These are phyloP conservation scores for Serendipita sp. DNA, from an alignment of 768 basidiomycete species.

Conservation along the genomic window DNA sequence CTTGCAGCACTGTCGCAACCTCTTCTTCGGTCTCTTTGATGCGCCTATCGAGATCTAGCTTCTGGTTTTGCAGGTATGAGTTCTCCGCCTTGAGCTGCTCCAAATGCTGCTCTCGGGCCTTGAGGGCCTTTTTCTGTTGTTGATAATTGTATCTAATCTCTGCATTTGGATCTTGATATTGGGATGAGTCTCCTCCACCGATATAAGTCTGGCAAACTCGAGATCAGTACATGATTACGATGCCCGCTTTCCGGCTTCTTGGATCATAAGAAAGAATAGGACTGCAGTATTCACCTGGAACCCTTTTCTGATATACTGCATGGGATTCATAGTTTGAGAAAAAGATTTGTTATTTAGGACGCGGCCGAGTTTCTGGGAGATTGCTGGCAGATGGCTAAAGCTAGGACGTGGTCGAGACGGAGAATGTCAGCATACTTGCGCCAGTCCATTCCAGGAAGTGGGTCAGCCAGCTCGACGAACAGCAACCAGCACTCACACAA, in stretches of 20 bases:
- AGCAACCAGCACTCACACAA: too few relatives aligned
- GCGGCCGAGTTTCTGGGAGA: too few relatives aligned
- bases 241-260: too few relatives aligned
- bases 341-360: too few relatives aligned
- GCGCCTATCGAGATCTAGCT: neutral
- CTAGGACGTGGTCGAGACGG: neutral
- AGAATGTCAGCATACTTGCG: neutral
- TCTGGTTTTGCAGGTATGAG: neutral
- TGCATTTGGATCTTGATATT: neutral
- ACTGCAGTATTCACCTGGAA: neutral
- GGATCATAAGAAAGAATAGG: too few relatives aligned
- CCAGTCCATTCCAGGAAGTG: neutral
- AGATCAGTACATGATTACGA: too few relatives aligned
- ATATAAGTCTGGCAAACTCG: too few relatives aligned
- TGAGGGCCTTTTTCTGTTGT: neutral
- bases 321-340: too few relatives aligned
- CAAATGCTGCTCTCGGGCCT: neutral
- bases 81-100: neutral
- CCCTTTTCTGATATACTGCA: too few relatives aligned
- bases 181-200: too few relatives aligned
- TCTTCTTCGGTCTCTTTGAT: neutral
- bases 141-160: neutral
- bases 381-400: too few relatives aligned
- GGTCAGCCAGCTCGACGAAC: too few relatives aligned
- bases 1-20: neutral